These are phyloP conservation scores for Boechera divaricarpa DNA, from an alignment of 345 rosid species.

Conservation along the genomic window DNA sequence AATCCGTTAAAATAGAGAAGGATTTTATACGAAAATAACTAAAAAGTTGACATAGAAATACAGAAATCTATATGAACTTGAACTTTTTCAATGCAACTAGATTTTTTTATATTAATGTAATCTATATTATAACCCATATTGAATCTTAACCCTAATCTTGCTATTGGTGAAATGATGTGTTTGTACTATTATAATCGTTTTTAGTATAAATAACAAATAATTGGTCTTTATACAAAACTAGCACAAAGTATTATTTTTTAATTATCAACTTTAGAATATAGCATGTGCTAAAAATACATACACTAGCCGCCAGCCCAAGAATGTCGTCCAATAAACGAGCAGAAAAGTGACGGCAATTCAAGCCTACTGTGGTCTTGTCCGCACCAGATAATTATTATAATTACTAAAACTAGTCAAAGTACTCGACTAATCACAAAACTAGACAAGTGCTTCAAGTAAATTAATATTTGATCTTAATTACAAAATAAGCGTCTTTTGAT, in stretches of 20 bases:
- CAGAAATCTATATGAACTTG: background rate
- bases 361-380: slow-evolving; percentile 26
- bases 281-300: slow-evolving; percentile 44
- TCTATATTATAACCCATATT: slow-evolving; percentile 25
- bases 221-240: background rate
- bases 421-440: slow-evolving; percentile 32
- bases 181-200: background rate
- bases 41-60: background rate
- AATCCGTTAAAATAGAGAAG: background rate
- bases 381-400: slow-evolving; percentile 1
- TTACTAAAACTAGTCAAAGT: slow-evolving; percentile 38
- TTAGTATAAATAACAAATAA: background rate
- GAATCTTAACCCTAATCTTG: slow-evolving; percentile 27
- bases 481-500: background rate
- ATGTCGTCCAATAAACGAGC: slow-evolving; percentile 21
- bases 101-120: background rate
- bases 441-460: slow-evolving; percentile 26
- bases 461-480: slow-evolving; percentile 16
- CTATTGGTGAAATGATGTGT: slow-evolving; percentile 22
- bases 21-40: background rate
- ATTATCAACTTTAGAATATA: slow-evolving; percentile 25
- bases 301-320: slow-evolving; percentile 44
- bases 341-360: slow-evolving; percentile 38
- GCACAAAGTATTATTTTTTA: slow-evolving; percentile 1
- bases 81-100: background rate